A percentile compares a stretch with the other conserved stretches of the same genome.
phyloP scores from a whole-genome alignment of 2,329 filamentous ascomycete genomes.

The Fusarium cicatricum region DNA sequence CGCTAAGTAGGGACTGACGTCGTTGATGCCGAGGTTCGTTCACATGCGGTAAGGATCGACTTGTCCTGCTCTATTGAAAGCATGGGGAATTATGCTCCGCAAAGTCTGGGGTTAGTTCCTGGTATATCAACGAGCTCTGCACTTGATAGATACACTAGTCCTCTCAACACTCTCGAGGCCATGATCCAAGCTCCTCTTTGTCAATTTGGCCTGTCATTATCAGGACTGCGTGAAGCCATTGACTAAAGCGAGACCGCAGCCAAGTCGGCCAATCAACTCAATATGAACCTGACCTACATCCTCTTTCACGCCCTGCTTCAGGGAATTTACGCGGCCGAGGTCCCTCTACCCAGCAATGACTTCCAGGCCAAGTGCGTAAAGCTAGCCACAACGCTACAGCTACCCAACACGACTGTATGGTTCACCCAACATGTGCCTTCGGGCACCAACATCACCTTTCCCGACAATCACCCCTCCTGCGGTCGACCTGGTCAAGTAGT shows the following conservation, averaged over 20 bases:
- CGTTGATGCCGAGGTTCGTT: not conserved
- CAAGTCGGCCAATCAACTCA: not conserved
- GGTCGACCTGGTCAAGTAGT: constrained; percentile 21
- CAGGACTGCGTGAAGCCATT: too few relatives aligned
- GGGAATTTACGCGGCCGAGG: constrained; percentile 4
- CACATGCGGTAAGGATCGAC: constrained; percentile 9
- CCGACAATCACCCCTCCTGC: constrained; percentile 27
- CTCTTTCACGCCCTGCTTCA: constrained; percentile 13
- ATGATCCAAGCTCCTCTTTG: too few relatives aligned
- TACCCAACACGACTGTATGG: constrained; percentile 31
- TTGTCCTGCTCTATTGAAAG: not conserved
- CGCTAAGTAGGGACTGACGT: not conserved
- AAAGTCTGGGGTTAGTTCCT: not conserved
- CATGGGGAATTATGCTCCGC: too few relatives aligned
- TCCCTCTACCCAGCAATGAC: not conserved
- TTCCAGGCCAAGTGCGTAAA: constrained; percentile 26
- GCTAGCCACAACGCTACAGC: constrained; percentile 18
- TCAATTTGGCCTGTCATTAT: too few relatives aligned
- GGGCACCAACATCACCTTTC: constrained; percentile 21
- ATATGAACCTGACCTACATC: constrained; percentile 8
- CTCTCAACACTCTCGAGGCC: too few relatives aligned
- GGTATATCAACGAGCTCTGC: too few relatives aligned
- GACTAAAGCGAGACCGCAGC: not conserved
- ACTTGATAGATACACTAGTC: too few relatives aligned
- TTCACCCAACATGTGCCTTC: constrained; percentile 29